Percentiles rank a stretch among this genome's conserved stretches.
phyloP scores from a whole-genome alignment of 2,329 filamentous ascomycete species.

The Monilinia aucupariae region DNA sequence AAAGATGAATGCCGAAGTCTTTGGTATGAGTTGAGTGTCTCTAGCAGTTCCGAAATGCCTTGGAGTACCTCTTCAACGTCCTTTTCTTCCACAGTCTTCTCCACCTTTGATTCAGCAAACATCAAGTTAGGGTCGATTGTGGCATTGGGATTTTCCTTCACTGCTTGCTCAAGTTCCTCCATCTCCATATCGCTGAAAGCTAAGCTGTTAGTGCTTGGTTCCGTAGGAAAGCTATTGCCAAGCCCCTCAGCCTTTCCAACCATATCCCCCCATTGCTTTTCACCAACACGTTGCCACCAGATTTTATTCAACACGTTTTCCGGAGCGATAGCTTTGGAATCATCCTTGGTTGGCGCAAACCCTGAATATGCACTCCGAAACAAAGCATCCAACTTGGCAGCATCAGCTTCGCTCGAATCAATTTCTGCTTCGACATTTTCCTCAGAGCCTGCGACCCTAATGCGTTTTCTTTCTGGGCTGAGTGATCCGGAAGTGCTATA shows the following conservation, averaged over 20 bases:
- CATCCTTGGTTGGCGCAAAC: constrained; percentile 71
- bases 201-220: constrained; percentile 12
- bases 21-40: constrained; percentile 73
- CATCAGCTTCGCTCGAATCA: constrained; percentile 50
- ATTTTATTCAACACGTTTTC: constrained; percentile 61
- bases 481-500: constrained; percentile 58
- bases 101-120: constrained; percentile 37
- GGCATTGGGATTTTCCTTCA: constrained; percentile 54
- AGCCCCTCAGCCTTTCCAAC: constrained; percentile 40
- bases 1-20: constrained; percentile 69
- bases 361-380: constrained; percentile 75
- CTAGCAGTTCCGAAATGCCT: constrained; percentile 69
- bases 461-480: constrained; percentile 56
- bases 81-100: constrained; percentile 50
- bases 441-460: constrained; percentile 63
- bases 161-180: constrained; percentile 44
- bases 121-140: constrained; percentile 52
- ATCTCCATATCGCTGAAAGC: constrained; percentile 21
- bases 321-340: constrained; percentile 64
- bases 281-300: constrained; percentile 71
- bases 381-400: constrained; percentile 65
- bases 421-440: constrained; percentile 49
- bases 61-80: constrained; percentile 64
- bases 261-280: constrained; percentile 58
- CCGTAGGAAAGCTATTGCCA: constrained; percentile 10